Evolutionary conservation across 2,329 filamentous ascomycete species (phyloP).

Genomic region (Fusarium algeriense): DNA sequence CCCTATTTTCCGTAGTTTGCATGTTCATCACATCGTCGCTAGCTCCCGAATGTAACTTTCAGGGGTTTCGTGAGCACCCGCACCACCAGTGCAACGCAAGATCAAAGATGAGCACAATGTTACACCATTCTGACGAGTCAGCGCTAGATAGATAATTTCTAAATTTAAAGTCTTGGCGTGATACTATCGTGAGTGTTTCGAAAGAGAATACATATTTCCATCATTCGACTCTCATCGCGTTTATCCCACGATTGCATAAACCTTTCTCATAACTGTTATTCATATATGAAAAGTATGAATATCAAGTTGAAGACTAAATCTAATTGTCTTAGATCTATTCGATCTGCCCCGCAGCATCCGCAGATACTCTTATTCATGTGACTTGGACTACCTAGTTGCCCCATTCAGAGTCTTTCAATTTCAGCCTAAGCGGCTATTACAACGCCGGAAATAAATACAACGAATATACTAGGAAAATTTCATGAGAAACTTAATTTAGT

Average conservation of each 20-base stretch:
- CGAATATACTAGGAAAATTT: background rate
- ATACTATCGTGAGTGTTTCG: background rate
- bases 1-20: accelerated
- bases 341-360: constrained; percentile 24
- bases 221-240: no score
- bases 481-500: accelerated
- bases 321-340: constrained; percentile 11
- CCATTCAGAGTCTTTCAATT: background rate
- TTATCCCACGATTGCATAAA: no score
- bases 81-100: no score
- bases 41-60: background rate
- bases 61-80: background rate
- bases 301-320: background rate
- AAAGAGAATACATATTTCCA: background rate
- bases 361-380: constrained; percentile 35
- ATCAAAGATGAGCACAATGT: no score
- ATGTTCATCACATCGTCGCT: background rate
- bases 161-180: background rate
- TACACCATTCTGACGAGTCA: background rate
- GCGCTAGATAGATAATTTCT: background rate
- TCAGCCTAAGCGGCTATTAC: background rate
- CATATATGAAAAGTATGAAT: no score
- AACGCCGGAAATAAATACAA: background rate
- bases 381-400: constrained; percentile 13
- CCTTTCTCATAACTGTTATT: background rate